These are phyloP conservation scores for Rhododendron molle DNA, from an alignment of 148 eudicot genomes.

Conservation along the genomic window DNA sequence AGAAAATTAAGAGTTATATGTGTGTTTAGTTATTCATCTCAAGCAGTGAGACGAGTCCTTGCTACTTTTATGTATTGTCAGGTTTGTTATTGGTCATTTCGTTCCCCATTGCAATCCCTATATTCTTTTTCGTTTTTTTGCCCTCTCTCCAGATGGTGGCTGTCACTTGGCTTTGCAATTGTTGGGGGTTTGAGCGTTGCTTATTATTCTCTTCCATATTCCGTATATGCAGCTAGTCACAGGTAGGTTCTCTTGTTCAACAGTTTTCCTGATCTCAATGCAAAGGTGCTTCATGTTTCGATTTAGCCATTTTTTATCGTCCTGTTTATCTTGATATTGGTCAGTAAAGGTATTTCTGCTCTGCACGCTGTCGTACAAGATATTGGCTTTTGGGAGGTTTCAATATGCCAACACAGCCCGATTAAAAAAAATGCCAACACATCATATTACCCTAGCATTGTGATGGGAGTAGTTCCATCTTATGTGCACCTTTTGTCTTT, in stretches of 20 bases:
- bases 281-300: not conserved
- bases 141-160: constrained; percentile 72
- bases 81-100: constrained; percentile 2
- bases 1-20: constrained; percentile 97
- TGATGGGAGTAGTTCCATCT: not conserved
- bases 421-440: not conserved
- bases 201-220: constrained; percentile 85
- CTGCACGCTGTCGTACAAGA: not conserved
- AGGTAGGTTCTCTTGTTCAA: constrained; percentile 35
- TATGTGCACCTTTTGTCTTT: not conserved
- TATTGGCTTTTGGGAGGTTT: not conserved
- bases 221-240: constrained; percentile 70
- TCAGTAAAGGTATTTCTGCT: not conserved
- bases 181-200: constrained; percentile 75
- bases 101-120: constrained; percentile 7
- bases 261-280: not conserved
- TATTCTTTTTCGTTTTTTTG: not conserved
- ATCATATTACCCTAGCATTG: not conserved
- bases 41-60: constrained; percentile 42
- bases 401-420: not conserved
- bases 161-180: constrained; percentile 81
- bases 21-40: constrained; percentile 56
- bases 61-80: constrained; percentile 7
- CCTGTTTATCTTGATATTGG: not conserved
- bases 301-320: not conserved